These are phyloP conservation scores for Penicillium digitatum DNA, from an alignment of 2,329 filamentous ascomycete genomes.

Conservation along the genomic window DNA sequence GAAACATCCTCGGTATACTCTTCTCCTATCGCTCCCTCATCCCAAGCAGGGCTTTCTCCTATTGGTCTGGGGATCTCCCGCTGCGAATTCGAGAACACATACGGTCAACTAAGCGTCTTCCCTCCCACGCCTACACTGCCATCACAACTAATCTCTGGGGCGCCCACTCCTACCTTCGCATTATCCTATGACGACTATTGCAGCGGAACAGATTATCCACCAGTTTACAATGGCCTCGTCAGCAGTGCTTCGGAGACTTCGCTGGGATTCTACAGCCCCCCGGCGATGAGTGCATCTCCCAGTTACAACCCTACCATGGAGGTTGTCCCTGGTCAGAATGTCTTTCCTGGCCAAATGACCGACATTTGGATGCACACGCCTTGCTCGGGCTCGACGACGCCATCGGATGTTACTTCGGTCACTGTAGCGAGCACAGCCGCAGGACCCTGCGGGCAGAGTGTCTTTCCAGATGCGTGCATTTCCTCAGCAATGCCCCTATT, in stretches of 20 bases:
- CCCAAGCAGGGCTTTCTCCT: conserved; percentile 18
- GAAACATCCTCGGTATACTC: conserved; percentile 23
- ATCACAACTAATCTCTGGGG: conserved; percentile 14
- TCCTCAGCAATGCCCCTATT: neutral
- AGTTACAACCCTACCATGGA: conserved; percentile 26
- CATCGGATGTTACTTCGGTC: conserved; percentile 10
- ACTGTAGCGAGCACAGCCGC: conserved; percentile 10
- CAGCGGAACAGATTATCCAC: conserved; percentile 21
- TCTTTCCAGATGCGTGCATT: conserved; percentile 4
- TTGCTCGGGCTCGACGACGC: conserved; percentile 20
- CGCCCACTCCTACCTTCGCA: conserved; percentile 13
- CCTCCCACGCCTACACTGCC: conserved; percentile 23
- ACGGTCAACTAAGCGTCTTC: conserved; percentile 22
- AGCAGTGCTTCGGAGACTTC: conserved; percentile 22
- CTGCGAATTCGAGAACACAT: conserved; percentile 23
- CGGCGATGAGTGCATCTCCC: conserved; percentile 23
- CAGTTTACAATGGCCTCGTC: conserved; percentile 19
- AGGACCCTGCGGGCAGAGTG: conserved; percentile 17
- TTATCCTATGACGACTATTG: conserved; percentile 24
- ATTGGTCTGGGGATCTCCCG: conserved; percentile 34
- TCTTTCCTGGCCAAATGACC: conserved; percentile 16
- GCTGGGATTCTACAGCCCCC: conserved; percentile 24
- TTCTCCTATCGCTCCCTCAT: conserved; percentile 17
- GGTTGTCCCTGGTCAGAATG: conserved; percentile 6
- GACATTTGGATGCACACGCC: conserved; percentile 28